Conservation (phyloP, 129 eudicot genomes). For the Flaveria sonorensis region DNA sequence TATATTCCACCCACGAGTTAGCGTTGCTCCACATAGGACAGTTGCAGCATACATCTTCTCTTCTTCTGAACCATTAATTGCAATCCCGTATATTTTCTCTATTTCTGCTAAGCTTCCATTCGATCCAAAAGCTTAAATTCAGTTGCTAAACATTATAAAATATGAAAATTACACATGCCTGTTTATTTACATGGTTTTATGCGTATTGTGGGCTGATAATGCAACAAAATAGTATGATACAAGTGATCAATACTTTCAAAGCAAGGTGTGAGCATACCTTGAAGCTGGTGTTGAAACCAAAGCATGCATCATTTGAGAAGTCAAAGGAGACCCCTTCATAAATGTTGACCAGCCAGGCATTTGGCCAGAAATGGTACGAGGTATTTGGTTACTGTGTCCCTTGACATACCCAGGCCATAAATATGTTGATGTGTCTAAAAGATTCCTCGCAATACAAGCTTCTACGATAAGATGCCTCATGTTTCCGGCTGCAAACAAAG, state of each 20-base stretch:
- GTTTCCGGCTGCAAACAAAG: slow-evolving; percentile 73
- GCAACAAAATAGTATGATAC: no score
- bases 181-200: background rate
- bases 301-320: slow-evolving; percentile 68
- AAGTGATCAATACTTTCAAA: background rate
- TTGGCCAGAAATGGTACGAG: slow-evolving; percentile 73
- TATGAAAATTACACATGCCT: background rate
- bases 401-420: slow-evolving; percentile 93
- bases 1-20: slow-evolving; percentile 94
- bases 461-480: slow-evolving; percentile 89
- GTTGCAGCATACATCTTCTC: slow-evolving; percentile 93
- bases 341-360: slow-evolving; percentile 88
- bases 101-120: slow-evolving; percentile 96
- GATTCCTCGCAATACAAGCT: slow-evolving; percentile 93
- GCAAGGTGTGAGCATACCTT: slow-evolving; percentile 50
- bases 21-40: slow-evolving; percentile 87
- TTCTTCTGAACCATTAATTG: slow-evolving; percentile 73
- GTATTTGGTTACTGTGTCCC: slow-evolving; percentile 76
- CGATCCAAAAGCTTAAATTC: slow-evolving; percentile 54
- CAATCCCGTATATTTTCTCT: slow-evolving; percentile 86
- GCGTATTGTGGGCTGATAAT: no score
- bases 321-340: slow-evolving; percentile 85
- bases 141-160: slow-evolving; percentile 47
- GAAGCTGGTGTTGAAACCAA: slow-evolving; percentile 83
- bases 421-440: slow-evolving; percentile 88